Evolutionary conservation across 2,329 filamentous ascomycete species (phyloP).

Genomic region (Keithomyces neogunnii): DNA sequence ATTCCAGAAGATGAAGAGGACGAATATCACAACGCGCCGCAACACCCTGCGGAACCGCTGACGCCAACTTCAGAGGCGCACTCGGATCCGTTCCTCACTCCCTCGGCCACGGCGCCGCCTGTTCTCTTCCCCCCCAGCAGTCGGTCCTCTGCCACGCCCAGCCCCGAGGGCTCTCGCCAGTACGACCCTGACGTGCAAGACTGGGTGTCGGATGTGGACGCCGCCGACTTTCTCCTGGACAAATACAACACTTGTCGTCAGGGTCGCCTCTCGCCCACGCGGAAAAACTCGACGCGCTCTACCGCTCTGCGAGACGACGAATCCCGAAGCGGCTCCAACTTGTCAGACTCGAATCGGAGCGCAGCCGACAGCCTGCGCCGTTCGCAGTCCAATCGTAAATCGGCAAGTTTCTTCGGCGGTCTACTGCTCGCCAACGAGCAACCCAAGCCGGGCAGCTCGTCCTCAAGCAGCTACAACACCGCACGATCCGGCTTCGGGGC

Average conservation of each 20-base stretch:
- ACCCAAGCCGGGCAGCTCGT: slow-evolving; percentile 30
- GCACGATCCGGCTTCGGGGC: slow-evolving; percentile 43
- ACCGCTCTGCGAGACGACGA: slow-evolving; percentile 34
- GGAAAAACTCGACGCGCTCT: slow-evolving; percentile 27
- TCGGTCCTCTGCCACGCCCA: slow-evolving; percentile 28
- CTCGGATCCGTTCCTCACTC: slow-evolving; percentile 44
- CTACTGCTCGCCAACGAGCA: slow-evolving; percentile 17
- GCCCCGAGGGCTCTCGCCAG: slow-evolving; percentile 27
- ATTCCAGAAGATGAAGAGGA: slow-evolving; percentile 53
- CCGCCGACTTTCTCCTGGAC: slow-evolving; percentile 42
- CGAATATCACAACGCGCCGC: slow-evolving; percentile 20
- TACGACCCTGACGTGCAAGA: slow-evolving; percentile 46
- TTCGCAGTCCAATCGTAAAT: slow-evolving; percentile 24
- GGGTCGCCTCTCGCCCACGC: slow-evolving; percentile 29
- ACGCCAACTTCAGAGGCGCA: slow-evolving; percentile 28
- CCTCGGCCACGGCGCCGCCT: slow-evolving; percentile 17
- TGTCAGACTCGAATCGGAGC: slow-evolving; percentile 46
- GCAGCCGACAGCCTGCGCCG: slow-evolving; percentile 31
- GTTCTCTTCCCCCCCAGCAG: slow-evolving; percentile 18
- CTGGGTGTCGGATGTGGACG: slow-evolving; percentile 50
- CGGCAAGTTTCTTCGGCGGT: slow-evolving; percentile 20
- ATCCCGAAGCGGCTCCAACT: slow-evolving; percentile 45
- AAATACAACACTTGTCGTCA: slow-evolving; percentile 28
- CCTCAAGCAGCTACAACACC: slow-evolving; percentile 41
- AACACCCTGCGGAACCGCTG: slow-evolving; percentile 1